Percentiles rank a stretch among this genome's conserved stretches.
phyloP scores from a whole-genome alignment of 208 protist genomes.

The Acanthamoeba lugdunensis region DNA sequence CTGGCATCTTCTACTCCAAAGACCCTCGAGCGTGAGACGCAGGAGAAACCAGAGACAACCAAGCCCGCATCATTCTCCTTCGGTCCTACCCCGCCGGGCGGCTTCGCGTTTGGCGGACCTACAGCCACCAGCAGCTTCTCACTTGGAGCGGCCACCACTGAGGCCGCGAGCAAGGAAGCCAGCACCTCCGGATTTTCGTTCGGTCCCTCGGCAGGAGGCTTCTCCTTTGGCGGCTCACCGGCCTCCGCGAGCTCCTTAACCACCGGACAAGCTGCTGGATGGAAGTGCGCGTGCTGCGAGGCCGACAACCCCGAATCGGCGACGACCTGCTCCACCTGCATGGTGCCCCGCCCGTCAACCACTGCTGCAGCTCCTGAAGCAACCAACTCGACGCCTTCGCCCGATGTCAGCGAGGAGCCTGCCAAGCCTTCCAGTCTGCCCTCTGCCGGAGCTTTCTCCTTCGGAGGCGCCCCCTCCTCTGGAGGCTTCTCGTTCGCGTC shows the following conservation, averaged over 20 bases:
- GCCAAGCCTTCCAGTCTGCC: neutral
- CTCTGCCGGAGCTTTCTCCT: too few species aligned
- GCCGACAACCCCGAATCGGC: neutral
- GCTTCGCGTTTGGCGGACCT: neutral
- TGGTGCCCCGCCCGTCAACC: slow-evolving; percentile 2
- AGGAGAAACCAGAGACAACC: neutral
- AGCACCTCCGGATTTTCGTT: neutral
- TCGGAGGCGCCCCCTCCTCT: too few species aligned
- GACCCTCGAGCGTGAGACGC: neutral
- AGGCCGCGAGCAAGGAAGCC: neutral
- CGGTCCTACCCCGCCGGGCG: neutral
- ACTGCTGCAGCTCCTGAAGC: neutral
- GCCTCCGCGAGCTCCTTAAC: neutral
- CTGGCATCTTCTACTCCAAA: neutral
- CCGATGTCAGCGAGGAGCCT: neutral
- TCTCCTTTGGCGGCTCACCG: neutral
- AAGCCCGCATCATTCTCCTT: neutral
- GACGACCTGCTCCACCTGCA: neutral
- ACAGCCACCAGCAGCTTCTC: neutral
- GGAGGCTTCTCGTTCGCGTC: neutral
- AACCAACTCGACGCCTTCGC: neutral
- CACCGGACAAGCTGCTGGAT: neutral
- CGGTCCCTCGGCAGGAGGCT: neutral
- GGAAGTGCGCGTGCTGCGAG: slow-evolving; percentile 47
- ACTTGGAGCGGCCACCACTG: neutral